Evolutionary conservation across 2,329 filamentous ascomycete species (phyloP), one percentile per base, ranked within the genome.

Genomic region (Cladosporium sp.): DNA sequence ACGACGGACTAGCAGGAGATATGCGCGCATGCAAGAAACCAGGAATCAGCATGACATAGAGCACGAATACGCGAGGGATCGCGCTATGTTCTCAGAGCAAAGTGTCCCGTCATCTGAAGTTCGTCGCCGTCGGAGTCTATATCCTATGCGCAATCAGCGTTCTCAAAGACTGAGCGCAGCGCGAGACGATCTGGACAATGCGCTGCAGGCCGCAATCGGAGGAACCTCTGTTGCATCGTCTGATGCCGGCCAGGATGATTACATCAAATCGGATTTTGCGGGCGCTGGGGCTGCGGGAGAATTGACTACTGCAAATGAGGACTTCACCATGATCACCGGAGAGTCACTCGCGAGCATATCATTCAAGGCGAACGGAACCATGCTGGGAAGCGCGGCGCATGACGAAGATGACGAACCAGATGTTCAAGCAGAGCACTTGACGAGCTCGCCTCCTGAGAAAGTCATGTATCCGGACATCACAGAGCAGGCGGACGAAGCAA

Each of bases 251-350:
- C 56, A 29, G 6, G 56, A 59, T 2, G 56, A 59, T 18, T 40
- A 59, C 3, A 37, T 59, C 8, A 26, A 16, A 8, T 50, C 31
- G 2, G 66, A 57, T 11, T 26, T 8, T 7, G 16, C 31, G 18
- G 56, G 35, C 7, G 56, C 56, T 46, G 56, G 56, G 31, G 56
- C 37, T 55, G 66, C 69, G 3, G 81, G 81, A 26, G 81, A 83
- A 46, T 76, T 78, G 11, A 83, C 81, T 0, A 74, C 82, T n/a
- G 76, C 80, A 52, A 82, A 81, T 67, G 81, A 83, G 68, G 80
- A 80, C 62, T 83, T 84, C 71, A 84, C 80, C 65, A 83, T 84
- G 78, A 77, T 84, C 1, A 83, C 81, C 2, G 73, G 83, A 12
- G 79, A 83, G 40, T 82, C 81, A 1, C 69, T 84, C 35, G 78